Conservation (phyloP, 2,329 filamentous ascomycete species). For the Fusarium sp. region DNA sequence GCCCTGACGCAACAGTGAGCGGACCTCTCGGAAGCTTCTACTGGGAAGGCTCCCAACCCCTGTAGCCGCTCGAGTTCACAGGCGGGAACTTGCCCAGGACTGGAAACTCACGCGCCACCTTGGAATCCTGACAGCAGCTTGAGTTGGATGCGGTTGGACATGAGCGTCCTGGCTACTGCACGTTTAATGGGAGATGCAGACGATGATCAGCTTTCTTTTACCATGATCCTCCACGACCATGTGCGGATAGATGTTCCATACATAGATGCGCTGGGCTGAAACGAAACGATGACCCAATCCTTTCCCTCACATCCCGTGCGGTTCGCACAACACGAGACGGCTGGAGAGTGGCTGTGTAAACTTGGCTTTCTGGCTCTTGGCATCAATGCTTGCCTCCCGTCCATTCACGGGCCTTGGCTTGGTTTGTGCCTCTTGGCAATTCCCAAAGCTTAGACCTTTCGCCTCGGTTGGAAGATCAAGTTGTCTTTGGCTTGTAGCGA, state of each 20-base stretch:
- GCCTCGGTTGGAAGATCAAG: constrained; percentile 14
- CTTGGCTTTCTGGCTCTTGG: constrained; percentile 28
- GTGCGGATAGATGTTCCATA: neutral
- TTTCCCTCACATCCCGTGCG: constrained; percentile 22
- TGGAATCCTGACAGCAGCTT: constrained; percentile 15
- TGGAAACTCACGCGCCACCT: constrained; percentile 27
- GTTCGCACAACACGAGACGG: constrained; percentile 36
- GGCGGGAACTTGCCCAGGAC: constrained; percentile 18
- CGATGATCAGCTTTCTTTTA: constrained; percentile 2
- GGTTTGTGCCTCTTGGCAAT: constrained; percentile 17
- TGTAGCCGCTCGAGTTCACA: constrained; percentile 18
- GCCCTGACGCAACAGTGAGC: constrained; percentile 36
- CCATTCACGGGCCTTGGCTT: constrained; percentile 17
- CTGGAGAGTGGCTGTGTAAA: constrained; percentile 38
- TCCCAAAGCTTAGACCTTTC: constrained; percentile 26
- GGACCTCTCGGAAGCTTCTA: constrained; percentile 29
- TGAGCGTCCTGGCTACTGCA: constrained; percentile 35
- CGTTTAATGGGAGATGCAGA: constrained; percentile 24
- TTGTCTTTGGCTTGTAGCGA: constrained; percentile 25
- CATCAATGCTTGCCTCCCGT: constrained; percentile 1
- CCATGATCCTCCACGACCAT: neutral
- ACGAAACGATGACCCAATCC: constrained; percentile 18
- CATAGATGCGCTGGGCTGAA: constrained; percentile 14
- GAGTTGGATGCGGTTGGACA: constrained; percentile 14
- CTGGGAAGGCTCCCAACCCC: constrained; percentile 25